phyloP scores from a whole-genome alignment of 495 filamentous ascomycete species.

The Pyrenula aspistea region DNA sequence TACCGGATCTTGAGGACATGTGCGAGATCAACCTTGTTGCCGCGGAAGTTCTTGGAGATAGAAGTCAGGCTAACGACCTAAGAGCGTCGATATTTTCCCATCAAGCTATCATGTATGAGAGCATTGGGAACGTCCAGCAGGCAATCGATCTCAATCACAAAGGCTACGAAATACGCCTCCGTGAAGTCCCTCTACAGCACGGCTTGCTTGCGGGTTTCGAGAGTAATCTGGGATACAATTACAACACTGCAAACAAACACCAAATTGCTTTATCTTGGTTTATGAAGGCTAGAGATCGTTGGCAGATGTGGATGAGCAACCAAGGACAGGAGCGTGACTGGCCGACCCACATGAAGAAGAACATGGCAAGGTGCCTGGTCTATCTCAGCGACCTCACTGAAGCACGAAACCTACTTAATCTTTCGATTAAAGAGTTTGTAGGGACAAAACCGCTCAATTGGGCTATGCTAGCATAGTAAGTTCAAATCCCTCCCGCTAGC shows the following conservation, averaged over 20 bases:
- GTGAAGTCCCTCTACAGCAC: not conserved
- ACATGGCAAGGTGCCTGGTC: too few species aligned
- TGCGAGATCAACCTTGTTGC: constrained; percentile 1
- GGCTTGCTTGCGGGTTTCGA: not conserved
- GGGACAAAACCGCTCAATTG: not conserved
- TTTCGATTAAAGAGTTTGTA: not conserved
- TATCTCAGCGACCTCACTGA: too few species aligned
- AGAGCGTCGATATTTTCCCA: not conserved
- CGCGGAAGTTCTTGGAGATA: not conserved
- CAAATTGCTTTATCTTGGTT: not conserved
- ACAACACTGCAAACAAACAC: constrained; percentile 1
- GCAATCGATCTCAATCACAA: not conserved
- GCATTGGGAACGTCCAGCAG: not conserved
- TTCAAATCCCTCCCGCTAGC: not conserved
- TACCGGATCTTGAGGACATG: not conserved
- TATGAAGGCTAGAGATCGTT: too few species aligned
- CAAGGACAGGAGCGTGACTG: too few species aligned
- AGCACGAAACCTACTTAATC: not conserved
- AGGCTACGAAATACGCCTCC: not conserved
- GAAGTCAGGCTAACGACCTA: not conserved
- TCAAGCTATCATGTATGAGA: not conserved
- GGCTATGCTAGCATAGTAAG: constrained; percentile 1
- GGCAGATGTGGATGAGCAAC: too few species aligned
- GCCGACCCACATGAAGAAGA: too few species aligned
- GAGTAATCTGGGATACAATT: not conserved